These are phyloP conservation scores for Choanephora cucurbitarum DNA, from an alignment of 371 early-diverging fungal genomes.

Conservation along the genomic window DNA sequence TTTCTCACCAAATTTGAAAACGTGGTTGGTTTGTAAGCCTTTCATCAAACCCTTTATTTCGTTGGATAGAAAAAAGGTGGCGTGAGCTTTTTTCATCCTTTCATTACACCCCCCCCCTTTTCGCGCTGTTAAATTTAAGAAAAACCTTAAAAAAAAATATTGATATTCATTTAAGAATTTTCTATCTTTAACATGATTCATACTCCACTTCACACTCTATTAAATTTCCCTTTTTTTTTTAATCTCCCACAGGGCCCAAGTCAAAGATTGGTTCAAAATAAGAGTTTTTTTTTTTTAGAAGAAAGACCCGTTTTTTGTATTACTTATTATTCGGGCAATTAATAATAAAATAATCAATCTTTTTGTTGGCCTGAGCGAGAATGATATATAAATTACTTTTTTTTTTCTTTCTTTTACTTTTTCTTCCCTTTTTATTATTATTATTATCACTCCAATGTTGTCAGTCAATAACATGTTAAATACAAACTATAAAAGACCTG, in stretches of 20 bases:
- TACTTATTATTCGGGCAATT: constrained; percentile 11
- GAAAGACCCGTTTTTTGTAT: constrained; percentile 28
- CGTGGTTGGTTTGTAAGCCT: neutral
- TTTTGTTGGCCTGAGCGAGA: constrained; percentile 26
- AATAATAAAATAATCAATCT: constrained; percentile 14
- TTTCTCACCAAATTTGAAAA: neutral
- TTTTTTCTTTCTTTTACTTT: constrained; percentile 4
- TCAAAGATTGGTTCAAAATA: constrained; percentile 1
- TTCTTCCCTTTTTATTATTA: constrained; percentile 17
- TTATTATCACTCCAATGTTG: constrained; percentile 23
- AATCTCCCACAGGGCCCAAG: constrained; percentile 6
- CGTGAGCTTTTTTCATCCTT: constrained; percentile 28
- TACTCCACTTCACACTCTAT: neutral
- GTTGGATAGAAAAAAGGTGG: constrained; percentile 34
- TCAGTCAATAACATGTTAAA: constrained; percentile 29
- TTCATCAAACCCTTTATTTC: neutral
- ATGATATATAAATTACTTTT: neutral
- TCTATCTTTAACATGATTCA: neutral
- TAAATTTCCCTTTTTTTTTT: too few relatives aligned
- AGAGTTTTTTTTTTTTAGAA: too few relatives aligned
- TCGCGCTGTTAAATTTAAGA: neutral
- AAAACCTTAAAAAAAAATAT: neutral
- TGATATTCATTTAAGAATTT: constrained; percentile 1
- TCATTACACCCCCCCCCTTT: neutral
- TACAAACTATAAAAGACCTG: constrained; percentile 30